phyloP scores from a whole-genome alignment of 768 basidiomycete species.

The Neoboletus magnificus region DNA sequence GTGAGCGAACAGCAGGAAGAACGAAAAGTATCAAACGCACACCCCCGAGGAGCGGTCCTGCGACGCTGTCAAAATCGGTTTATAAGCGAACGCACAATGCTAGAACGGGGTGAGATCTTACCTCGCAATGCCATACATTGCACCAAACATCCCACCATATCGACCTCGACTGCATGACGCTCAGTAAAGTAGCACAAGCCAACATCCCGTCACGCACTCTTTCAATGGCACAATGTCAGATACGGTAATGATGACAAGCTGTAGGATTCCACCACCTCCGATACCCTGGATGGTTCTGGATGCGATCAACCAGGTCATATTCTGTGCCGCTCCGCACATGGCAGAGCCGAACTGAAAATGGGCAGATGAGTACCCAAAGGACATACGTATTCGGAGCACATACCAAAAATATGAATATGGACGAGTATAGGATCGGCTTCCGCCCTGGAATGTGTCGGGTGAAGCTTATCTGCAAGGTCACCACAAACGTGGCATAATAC shows the following conservation, averaged over 20 bases:
- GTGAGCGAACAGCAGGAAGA: not conserved
- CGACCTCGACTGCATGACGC: constrained; percentile 59
- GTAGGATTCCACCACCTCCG: constrained; percentile 77
- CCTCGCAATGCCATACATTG: constrained; percentile 74
- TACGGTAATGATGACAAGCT: constrained; percentile 73
- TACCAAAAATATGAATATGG: constrained; percentile 68
- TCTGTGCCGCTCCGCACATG: constrained; percentile 78
- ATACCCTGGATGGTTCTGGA: constrained; percentile 80
- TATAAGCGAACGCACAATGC: not conserved
- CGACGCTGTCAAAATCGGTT: constrained; percentile 39
- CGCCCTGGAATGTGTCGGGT: constrained; percentile 39
- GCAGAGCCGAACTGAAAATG: constrained; percentile 66
- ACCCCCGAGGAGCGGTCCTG: constrained; percentile 76
- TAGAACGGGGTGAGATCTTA: constrained; percentile 2
- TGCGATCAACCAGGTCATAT: constrained; percentile 72
- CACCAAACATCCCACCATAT: constrained; percentile 68
- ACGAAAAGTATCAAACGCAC: constrained; percentile 39
- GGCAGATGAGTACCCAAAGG: not conserved
- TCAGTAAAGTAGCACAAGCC: constrained; percentile 16
- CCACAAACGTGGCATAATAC: not conserved
- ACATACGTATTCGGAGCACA: constrained; percentile 7
- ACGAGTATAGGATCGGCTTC: constrained; percentile 66
- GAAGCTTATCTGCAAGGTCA: too few relatives aligned
- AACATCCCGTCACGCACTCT: constrained; percentile 46
- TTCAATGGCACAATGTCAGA: constrained; percentile 80